Evolutionary conservation across 2,329 filamentous ascomycete genomes (phyloP), one percentile per base, ranked within the genome.

Genomic region (Cordyceps javanica): DNA sequence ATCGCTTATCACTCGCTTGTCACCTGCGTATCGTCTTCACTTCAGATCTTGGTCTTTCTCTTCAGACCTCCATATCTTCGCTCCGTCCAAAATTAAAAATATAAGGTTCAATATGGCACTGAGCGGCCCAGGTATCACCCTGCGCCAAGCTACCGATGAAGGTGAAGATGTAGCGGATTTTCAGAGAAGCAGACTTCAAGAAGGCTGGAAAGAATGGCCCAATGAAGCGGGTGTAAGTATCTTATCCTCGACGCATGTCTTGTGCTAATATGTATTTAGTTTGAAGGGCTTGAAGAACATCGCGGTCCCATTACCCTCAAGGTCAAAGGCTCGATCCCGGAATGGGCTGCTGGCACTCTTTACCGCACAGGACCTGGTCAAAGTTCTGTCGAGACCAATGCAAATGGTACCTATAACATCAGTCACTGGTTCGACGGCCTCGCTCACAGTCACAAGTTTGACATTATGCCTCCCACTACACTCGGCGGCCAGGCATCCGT

Each of bases 351-450:
- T 2, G 90, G 90, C 1, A 77, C 81, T 1, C 77, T 94, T 0
- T 93, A 87, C 69, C 81, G 90, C 25, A 91, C 87, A 0, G 90
- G 90, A 0, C 88, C 89, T 0, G 88, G 89, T 1, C 78, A 81
- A 28, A 82, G 81, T 68, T 79, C 80, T 38, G 72, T 91, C 3
- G 76, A 85, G n/a, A 68, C 73, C 44, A 84, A 82, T 0, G 71
- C 81, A 2, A 76, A 77, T 3, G 83, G 84, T n/a, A 81, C 77
- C 0, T 85, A 86, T 65, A 75, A 77, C 32, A 76, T 86, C 13
- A 82, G 78, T 1, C 89, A 94, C 69, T 94, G 90, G 90, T 94
- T 94, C 63, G 90, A 94, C 67, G 88, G 88, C 6, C 84, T 91
- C 59, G 81, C 83, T 3, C 82, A 89, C 57, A 77, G 83, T 1